Base-by-base conservation (phyloP, 768 basidiomycete genomes). In the Jaapia argillacea region DNA sequence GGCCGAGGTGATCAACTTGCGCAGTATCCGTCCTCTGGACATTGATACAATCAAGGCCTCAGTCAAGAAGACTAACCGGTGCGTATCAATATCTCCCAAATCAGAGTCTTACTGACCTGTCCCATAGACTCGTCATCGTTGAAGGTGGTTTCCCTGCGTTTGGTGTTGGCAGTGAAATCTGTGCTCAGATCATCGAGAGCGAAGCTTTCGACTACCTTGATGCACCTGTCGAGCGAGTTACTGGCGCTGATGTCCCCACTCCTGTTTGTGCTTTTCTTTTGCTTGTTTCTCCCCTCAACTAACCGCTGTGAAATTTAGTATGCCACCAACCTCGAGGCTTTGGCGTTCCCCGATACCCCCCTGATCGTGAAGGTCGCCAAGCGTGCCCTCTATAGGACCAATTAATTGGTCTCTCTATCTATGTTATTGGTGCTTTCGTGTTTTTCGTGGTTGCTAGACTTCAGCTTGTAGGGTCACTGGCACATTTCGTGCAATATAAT, bases 111-210 rank as follows among this genome's bases (percentile, higher is more conserved):
- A 45, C 4, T 38, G 20, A 26, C 5, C 42, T 40, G 54, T 27
- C 36, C 24, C 47, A 22, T 50, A 92, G 89, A 45, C 75, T 99
- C 49, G 72, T 99, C 43, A 88, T 86, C 45, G 93, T 91, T 41
- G 96, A 99, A 66, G 94, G 94, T 64, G 96, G 96, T 28, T 99
- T 96, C 90, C 96, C 96, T 28, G 82, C 77, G 40, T 98, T 97
- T 63, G 91, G 96, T 69, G 94, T 99, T 44, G 96, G 96, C 51
- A 93, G 91, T 54, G 96, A 99, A 67, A 94, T 99, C 56, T 89
- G 88, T 53, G 96, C 96, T 12, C 93, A 98, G 64, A 90, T 98
- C 54, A 74, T 94, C 44, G 96, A 99, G 74, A 89, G 88, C 54
- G 90, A 96, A 56, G 94, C 92, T 2, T 99, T 94, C 59, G 92